phyloP scores from a whole-genome alignment of 805 yeast genomes.

The Torulaspora delbrueckii region DNA sequence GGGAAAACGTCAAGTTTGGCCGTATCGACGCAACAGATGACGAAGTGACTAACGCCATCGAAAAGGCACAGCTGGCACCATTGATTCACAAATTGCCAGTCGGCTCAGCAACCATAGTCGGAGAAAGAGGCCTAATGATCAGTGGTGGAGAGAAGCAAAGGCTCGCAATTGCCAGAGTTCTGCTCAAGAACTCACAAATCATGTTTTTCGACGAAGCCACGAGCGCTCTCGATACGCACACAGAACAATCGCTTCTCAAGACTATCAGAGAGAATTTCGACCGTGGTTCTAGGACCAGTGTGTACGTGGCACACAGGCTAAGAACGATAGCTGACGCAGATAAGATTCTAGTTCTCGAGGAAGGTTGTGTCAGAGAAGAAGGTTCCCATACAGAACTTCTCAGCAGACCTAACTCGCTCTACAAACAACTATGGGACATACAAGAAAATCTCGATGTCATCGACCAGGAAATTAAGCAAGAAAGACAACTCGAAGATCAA shows the following conservation, averaged over 20 bases:
- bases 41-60: constrained; percentile 61
- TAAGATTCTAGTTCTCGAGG: constrained; percentile 78
- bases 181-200: constrained; percentile 79
- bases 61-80: constrained; percentile 61
- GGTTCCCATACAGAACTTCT: constrained; percentile 74
- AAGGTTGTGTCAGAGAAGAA: constrained; percentile 79
- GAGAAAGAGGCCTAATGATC: constrained; percentile 98
- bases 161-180: constrained; percentile 85
- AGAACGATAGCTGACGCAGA: constrained; percentile 93
- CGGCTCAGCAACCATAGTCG: constrained; percentile 81
- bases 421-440: constrained; percentile 81
- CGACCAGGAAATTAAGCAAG: constrained; percentile 35
- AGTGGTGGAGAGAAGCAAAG: constrained; percentile 99
- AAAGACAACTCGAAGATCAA: constrained; percentile 13
- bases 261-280: constrained; percentile 68
- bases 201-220: constrained; percentile 97
- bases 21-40: constrained; percentile 64
- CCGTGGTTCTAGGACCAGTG: constrained; percentile 60
- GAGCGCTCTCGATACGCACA: constrained; percentile 92
- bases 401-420: constrained; percentile 52
- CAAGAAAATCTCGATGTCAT: constrained; percentile 71
- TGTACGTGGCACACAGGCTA: constrained; percentile 89
- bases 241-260: constrained; percentile 76
- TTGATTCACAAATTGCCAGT: constrained; percentile 72
- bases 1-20: constrained; percentile 87